Base-by-base conservation (phyloP, 1,284 basidiomycete species). In the Sporisorium exsertum region DNA sequence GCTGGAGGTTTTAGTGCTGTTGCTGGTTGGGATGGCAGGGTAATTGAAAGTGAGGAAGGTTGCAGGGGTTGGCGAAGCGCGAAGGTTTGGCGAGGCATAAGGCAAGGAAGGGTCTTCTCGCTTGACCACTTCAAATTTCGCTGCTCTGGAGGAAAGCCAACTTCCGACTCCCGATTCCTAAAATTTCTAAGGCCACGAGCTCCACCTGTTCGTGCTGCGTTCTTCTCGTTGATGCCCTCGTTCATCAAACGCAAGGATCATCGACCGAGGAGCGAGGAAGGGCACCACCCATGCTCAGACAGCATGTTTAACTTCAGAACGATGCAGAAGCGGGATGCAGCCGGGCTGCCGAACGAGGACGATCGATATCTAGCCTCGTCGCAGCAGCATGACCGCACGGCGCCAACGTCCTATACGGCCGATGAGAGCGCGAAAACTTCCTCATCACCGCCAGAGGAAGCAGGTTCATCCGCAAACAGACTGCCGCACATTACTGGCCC, bases 251-350 rank as follows among this genome's bases (percentile, higher is more conserved):
- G 9, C 22, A n/a, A 32, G 16, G 16, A 49, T 29, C 9, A 18
- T 32, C 47, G 26, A 49, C 16, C 27, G 33, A 42, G 18, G 22
- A 24, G 46, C 29, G 16, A n/a, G 37, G 33, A 1, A 16, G 3
- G 27, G 3, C 12, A 2, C 22, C 5, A 0, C 4, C 8, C 49
- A 26, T 29, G 18, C n/a, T 20, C 13, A 24, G 10, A 16, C 13
- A 52, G 35, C 32, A 66, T 72, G 64, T 66, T 60, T 60, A 65
- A 63, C 60, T 57, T 51, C 20, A 60, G 69, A 35, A 66, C 69
- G 42, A 51, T 63, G 62, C 64, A 62, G 56, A 64, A 62, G 55
- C 50, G 52, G 59, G 69, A 72, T 22, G 45, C 59, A 24, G 52
- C 45, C 12, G 32, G 40, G 20, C 3, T 46, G 2, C 22, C 45